Evolutionary conservation across 768 basidiomycete species (phyloP), one percentile per base, ranked within the genome.

Genomic region (Naematelia aurantialba): DNA sequence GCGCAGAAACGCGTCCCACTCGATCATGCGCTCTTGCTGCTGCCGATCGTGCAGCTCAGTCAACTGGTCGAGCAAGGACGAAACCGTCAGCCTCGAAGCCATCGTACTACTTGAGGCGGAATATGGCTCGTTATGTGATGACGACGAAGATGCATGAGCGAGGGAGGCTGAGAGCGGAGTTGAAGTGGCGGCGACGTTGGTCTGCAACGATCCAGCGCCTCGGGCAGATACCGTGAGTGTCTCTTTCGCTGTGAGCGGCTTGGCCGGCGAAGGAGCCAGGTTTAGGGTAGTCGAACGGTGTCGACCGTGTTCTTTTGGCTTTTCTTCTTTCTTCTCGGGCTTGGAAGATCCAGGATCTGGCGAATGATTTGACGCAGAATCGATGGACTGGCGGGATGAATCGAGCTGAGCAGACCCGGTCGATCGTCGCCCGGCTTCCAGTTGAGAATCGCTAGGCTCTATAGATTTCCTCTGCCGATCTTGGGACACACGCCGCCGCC

Each of bases 1-100:
- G 17, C 66, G 67, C 14, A 97, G 84, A 73, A 93, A 97, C 0
- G 80, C 82, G 60, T 94, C 91, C 94, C 96, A 98, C 56, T 88
- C 89, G 61, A 84, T 84, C 55, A 86, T 81, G 62, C 70, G 62
- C 14, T 72, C 72, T 30, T 67, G 52, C 69, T 97, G 91, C 31
- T 85, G 84, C 65, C 84, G 78, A 68, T 96, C 91, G 69, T 97
- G 92, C 11, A 89, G 86, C 62, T 83, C 83, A 3, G 85, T 91
- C 48, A 96, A 81, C 72, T 87, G 83, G 19, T 84, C 82, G 4
- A 97, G 81, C 29, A 96, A 79, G n/a, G 78, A 77, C 3, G 86
- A 84, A 25, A 94, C 82, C 2, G 87, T 89, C 21, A 59, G 34
- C 12, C 71, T 44, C 45, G 50, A 59, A 29, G 49, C 47, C 45